Evolutionary conservation across 2,329 filamentous ascomycete genomes (phyloP), one percentile per base, ranked within the genome.

Genomic region (Balansia obtecta): DNA sequence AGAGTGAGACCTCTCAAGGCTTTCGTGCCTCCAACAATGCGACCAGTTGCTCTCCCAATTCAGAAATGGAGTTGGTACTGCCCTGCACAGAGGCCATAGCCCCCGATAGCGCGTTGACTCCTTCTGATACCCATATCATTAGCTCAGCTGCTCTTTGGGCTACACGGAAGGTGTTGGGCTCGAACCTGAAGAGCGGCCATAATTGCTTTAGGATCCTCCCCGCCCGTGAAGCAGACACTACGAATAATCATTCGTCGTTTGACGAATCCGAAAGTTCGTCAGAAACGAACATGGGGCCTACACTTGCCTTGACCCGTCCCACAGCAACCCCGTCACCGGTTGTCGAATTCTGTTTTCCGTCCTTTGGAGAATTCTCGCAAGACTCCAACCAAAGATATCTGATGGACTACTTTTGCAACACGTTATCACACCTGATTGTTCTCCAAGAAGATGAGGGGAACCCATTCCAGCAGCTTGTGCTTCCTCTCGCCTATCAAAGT

Each of bases 341-440:
- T 5, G 62, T 77, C 10, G 76, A 79, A 39, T 78, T 81, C 53
- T 66, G 65, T 51, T 59, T 71, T 9, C 78, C 78, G 1, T 65
- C 67, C 1, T 82, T 80, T 57, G 68, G 70, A 45, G 79, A 83
- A 52, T 82, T 82, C 57, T 75, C 77, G 2, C 68, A 71, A 11
- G 71, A 69, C 13, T 70, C 69, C 27, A 76, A 77, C 55, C 71
- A 78, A 5, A 72, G 80, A 10, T 72, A 70, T 2, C 65, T 83
- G 22, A 69, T 83, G 12, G 76, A 79, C 54, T 78, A 83, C 63
- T 83, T 83, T 56, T 79, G 77, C 67, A 81, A 80, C 54, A 75
- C 80, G 12, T 61, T 83, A 18, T 82, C 79, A 0, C 80, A 82
- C 60, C 68, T 82, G n/a, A 80, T 83, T 42, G 80, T 83, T 18